Base-by-base conservation (phyloP, 78 protist genomes). In the Mantamonas sphyraenae region DNA sequence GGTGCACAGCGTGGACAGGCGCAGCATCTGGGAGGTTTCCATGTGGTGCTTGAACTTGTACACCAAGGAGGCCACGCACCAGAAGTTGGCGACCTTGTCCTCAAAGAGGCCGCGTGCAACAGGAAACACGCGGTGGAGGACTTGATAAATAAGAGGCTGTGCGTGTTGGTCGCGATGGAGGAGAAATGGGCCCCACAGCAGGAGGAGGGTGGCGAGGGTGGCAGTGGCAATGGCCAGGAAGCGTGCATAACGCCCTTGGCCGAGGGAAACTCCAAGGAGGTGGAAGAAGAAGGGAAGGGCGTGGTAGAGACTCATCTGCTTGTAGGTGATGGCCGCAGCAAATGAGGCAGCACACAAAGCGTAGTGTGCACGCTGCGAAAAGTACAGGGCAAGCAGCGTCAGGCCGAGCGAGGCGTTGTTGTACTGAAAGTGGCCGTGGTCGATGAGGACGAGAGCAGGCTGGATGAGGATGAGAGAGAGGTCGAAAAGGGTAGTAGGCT, bases 401-500 rank as follows among this genome's bases (percentile, higher is more conserved):
- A 94, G 84, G 14, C 97, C 96, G n/a, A 94, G 76, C 19, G 76
- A 39, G 40, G 85, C 60, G 53, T 75, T 37, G 61, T 94, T 94
- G 8, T 37, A 91, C 83, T 96, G 99, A 47, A 95, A 96, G 71
- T 96, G 99, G 31, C 96, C 99, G 73, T 91, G 94, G 57, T 92
- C 97, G 38, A 88, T 90, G 10, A 93, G 53, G n/a, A 93, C 9
- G 10, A 91, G 47, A 0, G 77, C 40, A 2, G 96, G 94, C n/a
- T 79, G 82, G 26, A 90, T 43, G 35, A 90, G 50, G 35, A 87
- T 68, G 33, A 88, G 71, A 10, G 75, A 28, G 47, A 76, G 61
- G 30, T 8, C 37, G 9, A 59, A 68, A 14, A n/a, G 24, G 55
- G 59, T 22, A 22, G 59, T 12, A 12, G 20, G 59, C 59, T 12